Conservation (phyloP, 2,329 filamentous ascomycete species). For the Conoideocrella luteorostrata region DNA sequence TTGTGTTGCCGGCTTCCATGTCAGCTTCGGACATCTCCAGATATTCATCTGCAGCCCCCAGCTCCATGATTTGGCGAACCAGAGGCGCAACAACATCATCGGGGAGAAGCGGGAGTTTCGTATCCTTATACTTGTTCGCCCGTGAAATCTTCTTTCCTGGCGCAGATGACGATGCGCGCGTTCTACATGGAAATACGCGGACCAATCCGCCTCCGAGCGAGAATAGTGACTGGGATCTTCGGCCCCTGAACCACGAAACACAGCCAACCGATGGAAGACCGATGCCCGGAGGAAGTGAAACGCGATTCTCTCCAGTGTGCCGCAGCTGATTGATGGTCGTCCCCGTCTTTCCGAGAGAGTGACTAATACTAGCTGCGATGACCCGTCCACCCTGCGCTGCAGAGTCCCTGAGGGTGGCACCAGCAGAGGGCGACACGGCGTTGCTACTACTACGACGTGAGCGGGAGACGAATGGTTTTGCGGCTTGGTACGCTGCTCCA, state of each 20-base stretch:
- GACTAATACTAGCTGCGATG: slow-evolving; percentile 66
- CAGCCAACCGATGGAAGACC: slow-evolving; percentile 50
- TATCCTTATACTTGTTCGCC: slow-evolving; percentile 56
- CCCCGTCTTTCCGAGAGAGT: slow-evolving; percentile 68
- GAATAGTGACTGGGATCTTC: slow-evolving; percentile 55
- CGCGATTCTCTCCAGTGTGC: slow-evolving; percentile 68
- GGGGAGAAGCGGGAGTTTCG: slow-evolving; percentile 57
- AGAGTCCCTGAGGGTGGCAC: slow-evolving; percentile 47
- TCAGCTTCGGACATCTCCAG: slow-evolving; percentile 47
- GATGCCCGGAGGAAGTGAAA: slow-evolving; percentile 57
- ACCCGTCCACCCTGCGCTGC: slow-evolving; percentile 66
- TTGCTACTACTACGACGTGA: slow-evolving; percentile 45
- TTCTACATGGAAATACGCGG: slow-evolving; percentile 57
- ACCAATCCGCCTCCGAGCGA: slow-evolving; percentile 61
- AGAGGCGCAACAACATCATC: slow-evolving; percentile 52
- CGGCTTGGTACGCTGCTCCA: slow-evolving; percentile 63
- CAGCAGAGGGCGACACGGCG: slow-evolving; percentile 23
- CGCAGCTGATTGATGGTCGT: slow-evolving; percentile 63
- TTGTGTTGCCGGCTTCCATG: slow-evolving; percentile 47
- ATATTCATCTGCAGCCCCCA: slow-evolving; percentile 47
- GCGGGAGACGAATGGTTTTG: slow-evolving; percentile 52
- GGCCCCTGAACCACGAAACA: slow-evolving; percentile 59
- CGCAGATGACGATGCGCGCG: slow-evolving; percentile 47
- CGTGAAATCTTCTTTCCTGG: slow-evolving; percentile 47
- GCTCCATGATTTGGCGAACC: slow-evolving; percentile 46